A percentile compares a stretch with the other conserved stretches of the same genome.
Conservation (phyloP, 2,329 filamentous ascomycete species). For the Calonectria ilicicola region DNA sequence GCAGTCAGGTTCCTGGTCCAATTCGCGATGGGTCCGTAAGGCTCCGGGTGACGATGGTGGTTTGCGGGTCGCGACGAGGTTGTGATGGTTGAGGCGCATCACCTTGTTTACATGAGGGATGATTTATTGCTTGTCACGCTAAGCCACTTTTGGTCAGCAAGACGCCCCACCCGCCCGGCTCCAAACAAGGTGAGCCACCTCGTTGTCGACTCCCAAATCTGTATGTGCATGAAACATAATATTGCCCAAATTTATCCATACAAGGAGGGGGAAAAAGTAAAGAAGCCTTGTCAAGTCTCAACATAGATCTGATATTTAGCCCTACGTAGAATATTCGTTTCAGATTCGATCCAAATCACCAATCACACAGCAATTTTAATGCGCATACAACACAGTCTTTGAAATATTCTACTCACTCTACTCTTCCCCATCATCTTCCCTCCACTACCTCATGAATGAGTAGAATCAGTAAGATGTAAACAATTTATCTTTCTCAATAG, state of each 20-base stretch:
- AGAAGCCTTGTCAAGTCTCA: neutral
- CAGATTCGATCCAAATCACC: neutral
- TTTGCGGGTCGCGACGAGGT: conserved; percentile 42
- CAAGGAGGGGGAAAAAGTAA: neutral
- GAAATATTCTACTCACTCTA: too few relatives aligned
- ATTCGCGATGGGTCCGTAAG: conserved; percentile 30
- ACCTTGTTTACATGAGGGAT: conserved; percentile 46
- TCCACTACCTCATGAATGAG: too few relatives aligned
- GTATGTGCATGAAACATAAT: neutral
- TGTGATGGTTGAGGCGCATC: conserved; percentile 42
- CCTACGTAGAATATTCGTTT: neutral
- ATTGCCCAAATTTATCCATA: neutral
- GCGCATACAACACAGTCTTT: too few relatives aligned
- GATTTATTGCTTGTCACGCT: conserved; percentile 37
- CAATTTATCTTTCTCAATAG: too few relatives aligned
- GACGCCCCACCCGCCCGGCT: conserved; percentile 30
- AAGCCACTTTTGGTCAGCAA: conserved; percentile 28
- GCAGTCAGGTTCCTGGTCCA: conserved; percentile 8
- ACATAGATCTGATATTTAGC: neutral
- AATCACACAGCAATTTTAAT: neutral
- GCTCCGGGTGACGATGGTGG: conserved; percentile 29
- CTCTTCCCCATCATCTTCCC: too few relatives aligned
- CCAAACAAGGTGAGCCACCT: conserved; percentile 15
- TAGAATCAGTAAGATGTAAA: too few relatives aligned
- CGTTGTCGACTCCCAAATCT: neutral